These are phyloP conservation scores for Auricularia sp. DNA, from an alignment of 768 basidiomycete genomes.

Conservation along the genomic window DNA sequence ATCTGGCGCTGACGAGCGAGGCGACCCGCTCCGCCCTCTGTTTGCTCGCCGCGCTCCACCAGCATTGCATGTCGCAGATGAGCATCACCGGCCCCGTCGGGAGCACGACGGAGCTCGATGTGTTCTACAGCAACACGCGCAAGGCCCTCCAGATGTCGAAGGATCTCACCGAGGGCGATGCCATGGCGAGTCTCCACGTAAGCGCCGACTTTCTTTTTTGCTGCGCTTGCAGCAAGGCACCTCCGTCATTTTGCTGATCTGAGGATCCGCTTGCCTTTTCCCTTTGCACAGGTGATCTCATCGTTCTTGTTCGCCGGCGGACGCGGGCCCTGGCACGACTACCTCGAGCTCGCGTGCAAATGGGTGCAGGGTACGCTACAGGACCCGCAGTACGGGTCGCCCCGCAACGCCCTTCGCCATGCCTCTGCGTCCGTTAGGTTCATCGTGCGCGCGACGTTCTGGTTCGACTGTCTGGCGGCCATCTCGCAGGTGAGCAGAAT, in stretches of 20 bases:
- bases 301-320: conserved; percentile 73
- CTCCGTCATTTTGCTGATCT: too few relatives aligned
- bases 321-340: conserved; percentile 55
- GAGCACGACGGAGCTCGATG: conserved; percentile 5
- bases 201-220: not conserved
- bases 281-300: conserved; percentile 39
- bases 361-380: conserved; percentile 46
- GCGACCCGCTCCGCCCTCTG: conserved; percentile 50
- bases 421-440: conserved; percentile 50
- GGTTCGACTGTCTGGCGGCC: conserved; percentile 79
- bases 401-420: conserved; percentile 34
- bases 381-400: conserved; percentile 25
- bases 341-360: conserved; percentile 48
- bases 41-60: conserved; percentile 54
- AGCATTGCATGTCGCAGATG: conserved; percentile 18
- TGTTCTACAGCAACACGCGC: conserved; percentile 3
- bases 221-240: too few relatives aligned
- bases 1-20: conserved; percentile 35
- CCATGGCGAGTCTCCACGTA: conserved; percentile 62
- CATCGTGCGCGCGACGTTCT: conserved; percentile 74
- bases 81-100: conserved; percentile 2
- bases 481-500: conserved; percentile 35
- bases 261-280: not conserved
- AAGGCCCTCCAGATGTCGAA: conserved; percentile 3
- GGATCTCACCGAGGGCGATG: conserved; percentile 47